Base-by-base conservation (phyloP, 148 eudicot genomes). In the Rhododendron kiyosumense region DNA sequence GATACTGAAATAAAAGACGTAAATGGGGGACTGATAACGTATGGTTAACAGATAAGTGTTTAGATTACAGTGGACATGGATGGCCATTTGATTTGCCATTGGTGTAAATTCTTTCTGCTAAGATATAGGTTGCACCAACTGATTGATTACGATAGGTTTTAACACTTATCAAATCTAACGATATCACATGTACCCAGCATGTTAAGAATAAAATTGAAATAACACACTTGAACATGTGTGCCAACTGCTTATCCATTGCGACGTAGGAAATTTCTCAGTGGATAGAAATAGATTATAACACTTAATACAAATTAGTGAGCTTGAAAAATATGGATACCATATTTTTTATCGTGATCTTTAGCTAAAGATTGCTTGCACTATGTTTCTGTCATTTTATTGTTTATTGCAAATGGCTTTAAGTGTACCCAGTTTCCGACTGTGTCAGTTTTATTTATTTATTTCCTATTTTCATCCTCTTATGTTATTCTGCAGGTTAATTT, bases 401-500 rank as follows among this genome's bases (percentile, higher is more conserved):
- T 82, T 18, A 36, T 38, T 57, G 57, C 38, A 14, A 65, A 79
- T 36, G 38, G 71, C 48, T 24, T 45, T 7, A 20, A 51, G 30
- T 20, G 48, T 59, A 81, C 71, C 30, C 48, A 81, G 26, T 26
- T 82, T 69, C 26, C n/a, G 34, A 38, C 51, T 8, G 17, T 13
- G 17, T 38, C 18, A 24, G 71, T 63, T 79, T 59, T 34, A 24
- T 18, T 49, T 24, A 20, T 26, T 48, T 38, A 20, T 57, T 22
- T 34, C 15, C 49, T 3, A 79, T 75, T 78, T 85, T 41, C 38
- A 65, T 54, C n/a, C 28, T n/a, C 14, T 34, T 28, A 2, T 28
- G 73, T 12, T 17, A 51, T 83, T 89, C 32, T 77, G 81, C 92
- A 97, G 99, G 90, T 97, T 84, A 95, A 94, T 90, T 92, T 97